These are phyloP conservation scores for Fomitopsis betulina DNA, from an alignment of 1,284 basidiomycete genomes.

Conservation along the genomic window DNA sequence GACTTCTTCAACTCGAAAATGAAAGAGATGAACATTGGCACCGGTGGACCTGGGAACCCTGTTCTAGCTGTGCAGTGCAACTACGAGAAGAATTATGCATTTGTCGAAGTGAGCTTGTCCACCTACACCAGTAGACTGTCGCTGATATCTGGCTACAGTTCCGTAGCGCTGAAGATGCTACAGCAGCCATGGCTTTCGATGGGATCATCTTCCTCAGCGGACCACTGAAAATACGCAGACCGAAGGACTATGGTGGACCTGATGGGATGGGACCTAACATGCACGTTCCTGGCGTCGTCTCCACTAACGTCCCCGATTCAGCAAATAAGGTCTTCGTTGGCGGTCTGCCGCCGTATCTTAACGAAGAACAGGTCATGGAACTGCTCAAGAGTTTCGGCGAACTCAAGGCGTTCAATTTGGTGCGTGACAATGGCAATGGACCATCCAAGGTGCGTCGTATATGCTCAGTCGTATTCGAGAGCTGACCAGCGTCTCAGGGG, in stretches of 20 bases:
- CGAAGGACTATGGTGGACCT: constrained; percentile 89
- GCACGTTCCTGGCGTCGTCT: constrained; percentile 90
- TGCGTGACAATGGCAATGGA: constrained; percentile 88
- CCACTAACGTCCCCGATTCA: constrained; percentile 95
- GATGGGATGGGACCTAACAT: constrained; percentile 62
- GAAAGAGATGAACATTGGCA: constrained; percentile 85
- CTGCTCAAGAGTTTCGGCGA: constrained; percentile 97
- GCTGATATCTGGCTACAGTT: constrained; percentile 53
- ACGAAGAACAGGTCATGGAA: constrained; percentile 98
- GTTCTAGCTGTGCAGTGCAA: constrained; percentile 93
- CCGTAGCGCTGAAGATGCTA: constrained; percentile 94
- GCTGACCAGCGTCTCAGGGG: constrained; percentile 52
- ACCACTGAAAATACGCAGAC: constrained; percentile 91
- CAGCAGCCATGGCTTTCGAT: constrained; percentile 94
- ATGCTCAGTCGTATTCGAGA: not conserved
- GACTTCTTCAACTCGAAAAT: constrained; percentile 96
- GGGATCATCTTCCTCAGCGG: constrained; percentile 93
- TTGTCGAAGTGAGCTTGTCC: constrained; percentile 73
- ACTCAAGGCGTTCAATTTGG: constrained; percentile 95
- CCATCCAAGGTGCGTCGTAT: constrained; percentile 73
- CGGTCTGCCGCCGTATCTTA: constrained; percentile 91
- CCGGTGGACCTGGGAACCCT: constrained; percentile 83
- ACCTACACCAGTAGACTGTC: constrained; percentile 5
- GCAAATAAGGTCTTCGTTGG: constrained; percentile 99
- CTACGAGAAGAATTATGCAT: constrained; percentile 97